Conservation (phyloP, 768 basidiomycete genomes). For the Tylopilus sp. region DNA sequence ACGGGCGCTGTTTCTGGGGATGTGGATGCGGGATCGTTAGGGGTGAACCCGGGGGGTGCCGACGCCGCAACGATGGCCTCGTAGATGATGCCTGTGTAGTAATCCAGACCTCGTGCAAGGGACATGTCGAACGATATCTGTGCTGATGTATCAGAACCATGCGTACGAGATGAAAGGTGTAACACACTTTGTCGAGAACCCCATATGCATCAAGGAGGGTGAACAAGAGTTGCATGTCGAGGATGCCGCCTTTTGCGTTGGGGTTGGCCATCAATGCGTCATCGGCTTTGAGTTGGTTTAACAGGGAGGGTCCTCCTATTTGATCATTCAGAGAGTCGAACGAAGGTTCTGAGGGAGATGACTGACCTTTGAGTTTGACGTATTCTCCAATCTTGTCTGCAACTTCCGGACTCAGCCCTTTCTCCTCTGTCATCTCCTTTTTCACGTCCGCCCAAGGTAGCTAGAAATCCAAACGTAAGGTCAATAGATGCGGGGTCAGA, state of each 20-base stretch:
- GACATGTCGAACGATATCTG: slow-evolving; percentile 96
- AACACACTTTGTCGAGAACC: slow-evolving; percentile 67
- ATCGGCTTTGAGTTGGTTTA: slow-evolving; percentile 68
- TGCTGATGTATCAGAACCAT: neutral
- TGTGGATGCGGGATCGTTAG: slow-evolving; percentile 45
- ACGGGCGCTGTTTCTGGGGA: slow-evolving; percentile 22
- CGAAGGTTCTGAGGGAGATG: too few relatives aligned
- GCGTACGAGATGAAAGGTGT: neutral
- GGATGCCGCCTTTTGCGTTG: slow-evolving; percentile 76
- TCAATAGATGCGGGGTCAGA: neutral
- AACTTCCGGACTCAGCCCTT: slow-evolving; percentile 73
- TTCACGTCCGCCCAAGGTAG: slow-evolving; percentile 88
- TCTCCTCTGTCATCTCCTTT: slow-evolving; percentile 96
- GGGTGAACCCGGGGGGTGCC: slow-evolving; percentile 78
- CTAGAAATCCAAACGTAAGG: slow-evolving; percentile 33
- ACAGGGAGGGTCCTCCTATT: slow-evolving; percentile 73
- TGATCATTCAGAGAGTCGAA: too few relatives aligned
- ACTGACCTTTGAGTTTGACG: slow-evolving; percentile 86
- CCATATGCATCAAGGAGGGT: slow-evolving; percentile 76
- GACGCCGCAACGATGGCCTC: slow-evolving; percentile 93
- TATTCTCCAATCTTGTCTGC: slow-evolving; percentile 97
- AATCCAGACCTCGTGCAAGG: slow-evolving; percentile 95
- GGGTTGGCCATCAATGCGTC: slow-evolving; percentile 60
- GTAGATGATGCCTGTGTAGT: slow-evolving; percentile 98
- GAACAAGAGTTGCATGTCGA: slow-evolving; percentile 86